phyloP scores from a whole-genome alignment of 2,329 filamentous ascomycete genomes.

The Beauveria rudraprayagi region DNA sequence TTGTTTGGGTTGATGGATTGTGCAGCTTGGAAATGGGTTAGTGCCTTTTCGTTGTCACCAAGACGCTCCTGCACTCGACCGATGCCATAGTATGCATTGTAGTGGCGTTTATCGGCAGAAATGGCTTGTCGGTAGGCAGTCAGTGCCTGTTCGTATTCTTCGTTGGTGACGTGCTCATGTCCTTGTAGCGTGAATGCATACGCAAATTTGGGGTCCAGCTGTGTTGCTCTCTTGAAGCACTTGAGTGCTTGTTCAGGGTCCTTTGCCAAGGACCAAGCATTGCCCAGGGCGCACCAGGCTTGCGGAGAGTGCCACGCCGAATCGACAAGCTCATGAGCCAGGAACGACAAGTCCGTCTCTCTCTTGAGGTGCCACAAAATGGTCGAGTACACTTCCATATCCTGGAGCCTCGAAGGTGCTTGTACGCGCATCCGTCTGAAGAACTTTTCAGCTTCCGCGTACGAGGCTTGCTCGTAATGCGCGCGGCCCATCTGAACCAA shows the following conservation, averaged over 20 bases:
- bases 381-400: conserved; percentile 98
- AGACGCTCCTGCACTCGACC: conserved; percentile 79
- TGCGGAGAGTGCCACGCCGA: conserved; percentile 82
- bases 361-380: conserved; percentile 97
- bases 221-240: conserved; percentile 91
- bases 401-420: conserved; percentile 74
- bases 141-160: conserved; percentile 93
- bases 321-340: conserved; percentile 85
- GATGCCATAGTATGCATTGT: conserved; percentile 96
- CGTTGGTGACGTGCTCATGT: conserved; percentile 90
- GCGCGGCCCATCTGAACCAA: conserved; percentile 84
- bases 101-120: conserved; percentile 78
- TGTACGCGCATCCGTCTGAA: conserved; percentile 73
- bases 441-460: conserved; percentile 77
- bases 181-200: conserved; percentile 95
- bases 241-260: conserved; percentile 92
- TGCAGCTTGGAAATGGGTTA: conserved; percentile 83
- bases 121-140: conserved; percentile 81
- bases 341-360: conserved; percentile 82
- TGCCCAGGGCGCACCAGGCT: conserved; percentile 92
- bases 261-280: conserved; percentile 84
- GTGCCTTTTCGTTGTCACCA: conserved; percentile 83
- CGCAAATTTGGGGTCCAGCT: conserved; percentile 81
- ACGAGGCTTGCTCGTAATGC: conserved; percentile 83
- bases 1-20: conserved; percentile 89